Conservation (phyloP, 2,329 filamentous ascomycete species). For the Aspergillus neoniger region DNA sequence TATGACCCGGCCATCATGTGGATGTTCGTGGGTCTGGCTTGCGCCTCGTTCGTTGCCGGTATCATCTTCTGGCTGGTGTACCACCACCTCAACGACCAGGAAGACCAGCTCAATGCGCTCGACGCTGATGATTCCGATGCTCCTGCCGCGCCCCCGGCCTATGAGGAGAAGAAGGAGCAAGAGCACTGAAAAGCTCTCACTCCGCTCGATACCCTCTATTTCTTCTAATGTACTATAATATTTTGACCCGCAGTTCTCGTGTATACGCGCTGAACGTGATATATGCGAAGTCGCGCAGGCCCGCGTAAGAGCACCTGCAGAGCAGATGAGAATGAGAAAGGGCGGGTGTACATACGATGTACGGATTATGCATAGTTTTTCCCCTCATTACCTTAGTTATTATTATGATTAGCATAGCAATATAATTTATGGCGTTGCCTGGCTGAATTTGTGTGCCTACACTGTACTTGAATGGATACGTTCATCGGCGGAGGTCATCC, state of each 20-base stretch:
- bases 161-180: slow-evolving; percentile 10
- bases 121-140: slow-evolving; percentile 40
- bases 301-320: slow-evolving; percentile 6
- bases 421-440: neutral
- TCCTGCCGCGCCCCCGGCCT: slow-evolving; percentile 4
- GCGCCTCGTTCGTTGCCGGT: slow-evolving; percentile 52
- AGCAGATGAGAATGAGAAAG: neutral
- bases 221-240: slow-evolving; percentile 8
- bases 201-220: neutral
- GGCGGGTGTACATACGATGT: slow-evolving; percentile 7
- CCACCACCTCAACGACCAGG: slow-evolving; percentile 50
- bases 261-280: slow-evolving; percentile 1
- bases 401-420: neutral
- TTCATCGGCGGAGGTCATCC: neutral
- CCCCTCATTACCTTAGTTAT: no score
- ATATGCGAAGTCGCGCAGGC: slow-evolving; percentile 12
- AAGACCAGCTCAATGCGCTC: slow-evolving; percentile 54
- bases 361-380: slow-evolving; percentile 2
- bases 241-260: neutral
- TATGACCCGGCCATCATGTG: slow-evolving; percentile 67
- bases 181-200: neutral
- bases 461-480: no score
- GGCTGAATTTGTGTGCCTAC: neutral
- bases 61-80: slow-evolving; percentile 57
- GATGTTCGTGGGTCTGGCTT: slow-evolving; percentile 64